Evolutionary conservation across 2,329 filamentous ascomycete species (phyloP), one percentile per base, ranked within the genome.

Genomic region (Fusarium agapanthi): DNA sequence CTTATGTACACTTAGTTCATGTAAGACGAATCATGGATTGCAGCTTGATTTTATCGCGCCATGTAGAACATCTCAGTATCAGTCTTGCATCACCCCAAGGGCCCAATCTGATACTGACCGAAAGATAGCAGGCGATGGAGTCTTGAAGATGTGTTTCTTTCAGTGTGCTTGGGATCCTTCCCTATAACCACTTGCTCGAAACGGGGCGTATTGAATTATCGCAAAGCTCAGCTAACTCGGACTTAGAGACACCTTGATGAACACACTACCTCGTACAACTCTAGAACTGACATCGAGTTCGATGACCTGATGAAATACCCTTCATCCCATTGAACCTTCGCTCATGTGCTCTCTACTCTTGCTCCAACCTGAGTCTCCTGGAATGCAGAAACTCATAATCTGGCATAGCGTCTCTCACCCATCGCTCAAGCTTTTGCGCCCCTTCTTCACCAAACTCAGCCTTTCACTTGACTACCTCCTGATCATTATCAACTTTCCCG

Each of bases 401-500:
- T 9, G 51, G 48, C 65, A 75, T 71, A 11, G 61, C 60, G 51
- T 65, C 65, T 11, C 60, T 54, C 13, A 75, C 72, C 72, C 62
- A 73, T 28, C 55, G 41, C 47, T 75, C 63, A n/a, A 75, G n/a
- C 22, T 63, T 73, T 30, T 34, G 55, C 2, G 43, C 72, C 3
- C n/a, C 72, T 22, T 47, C 59, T 13, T 58, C 59, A 2, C 72
- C 72, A 57, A 75, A 73, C 12, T 75, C 72, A 7, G n/a, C 38
- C n/a, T 22, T 71, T 72, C 72, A 75, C 57, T 73, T 75, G 5
- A 37, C 54, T 26, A 44, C 62, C 47, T 75, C 72, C 7, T 75
- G 13, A 8, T 63, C 65, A 20, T 75, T 71, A 5, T 71, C 32
- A 5, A 75, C 47, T 3, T 59, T 43, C 1, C 72, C 72, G 20